phyloP scores from a whole-genome alignment of 768 basidiomycete genomes.

The Lactarius akahatsu region DNA sequence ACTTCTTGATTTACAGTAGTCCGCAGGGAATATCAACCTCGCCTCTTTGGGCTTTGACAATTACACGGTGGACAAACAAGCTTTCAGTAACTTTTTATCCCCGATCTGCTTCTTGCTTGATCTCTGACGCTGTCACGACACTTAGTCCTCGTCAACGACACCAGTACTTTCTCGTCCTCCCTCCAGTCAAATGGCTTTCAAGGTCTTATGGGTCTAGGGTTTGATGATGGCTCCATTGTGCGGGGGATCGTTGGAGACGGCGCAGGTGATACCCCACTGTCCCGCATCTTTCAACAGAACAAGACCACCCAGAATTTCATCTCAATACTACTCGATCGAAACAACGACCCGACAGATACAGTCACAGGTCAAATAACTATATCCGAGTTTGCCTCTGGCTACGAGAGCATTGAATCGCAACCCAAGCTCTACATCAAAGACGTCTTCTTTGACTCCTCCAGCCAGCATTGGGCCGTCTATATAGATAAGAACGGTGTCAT shows the following conservation, averaged over 20 bases:
- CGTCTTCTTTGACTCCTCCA: slow-evolving; percentile 58
- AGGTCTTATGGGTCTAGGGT: slow-evolving; percentile 78
- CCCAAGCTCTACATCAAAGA: slow-evolving; percentile 65
- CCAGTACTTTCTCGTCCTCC: slow-evolving; percentile 60
- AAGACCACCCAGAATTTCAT: slow-evolving; percentile 60
- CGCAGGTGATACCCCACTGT: slow-evolving; percentile 58
- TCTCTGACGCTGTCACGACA: neutral
- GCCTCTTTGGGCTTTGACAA: slow-evolving; percentile 54
- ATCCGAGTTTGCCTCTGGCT: slow-evolving; percentile 60
- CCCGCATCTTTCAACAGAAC: slow-evolving; percentile 63
- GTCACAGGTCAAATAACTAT: slow-evolving; percentile 68
- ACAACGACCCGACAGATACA: slow-evolving; percentile 49
- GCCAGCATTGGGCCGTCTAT: slow-evolving; percentile 81
- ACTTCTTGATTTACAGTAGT: neutral
- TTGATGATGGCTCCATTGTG: slow-evolving; percentile 67
- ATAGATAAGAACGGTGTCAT: slow-evolving; percentile 69
- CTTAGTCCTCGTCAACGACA: slow-evolving; percentile 62
- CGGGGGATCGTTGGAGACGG: slow-evolving; percentile 50
- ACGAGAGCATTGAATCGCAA: slow-evolving; percentile 58
- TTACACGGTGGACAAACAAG: slow-evolving; percentile 60
- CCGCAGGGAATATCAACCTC: slow-evolving; percentile 54
- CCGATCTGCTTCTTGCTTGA: neutral
- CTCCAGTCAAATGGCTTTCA: slow-evolving; percentile 62
- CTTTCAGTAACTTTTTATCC: slow-evolving; percentile 51
- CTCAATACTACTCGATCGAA: slow-evolving; percentile 64